These are phyloP conservation scores for Anaeromyces robustus DNA, from an alignment of 192 early-diverging fungal species.

Conservation along the genomic window DNA sequence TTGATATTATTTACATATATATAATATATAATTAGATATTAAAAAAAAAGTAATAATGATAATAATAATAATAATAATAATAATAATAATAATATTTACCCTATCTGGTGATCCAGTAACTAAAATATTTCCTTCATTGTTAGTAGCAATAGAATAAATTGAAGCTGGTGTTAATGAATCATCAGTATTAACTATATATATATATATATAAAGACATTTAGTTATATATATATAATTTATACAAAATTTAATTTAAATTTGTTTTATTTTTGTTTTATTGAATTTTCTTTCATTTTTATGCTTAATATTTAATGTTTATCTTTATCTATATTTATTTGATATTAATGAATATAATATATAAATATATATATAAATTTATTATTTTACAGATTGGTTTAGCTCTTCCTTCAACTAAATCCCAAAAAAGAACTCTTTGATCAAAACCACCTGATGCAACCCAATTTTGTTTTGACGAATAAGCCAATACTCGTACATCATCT, in stretches of 20 bases:
- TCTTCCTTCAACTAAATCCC: conserved; percentile 64
- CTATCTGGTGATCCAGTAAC: conserved; percentile 90
- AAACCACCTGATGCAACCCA: conserved; percentile 85
- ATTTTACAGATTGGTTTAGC: conserved; percentile 18
- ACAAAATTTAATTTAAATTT: too few relatives aligned
- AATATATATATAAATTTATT: conserved; percentile 1
- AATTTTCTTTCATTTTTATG: too few relatives aligned
- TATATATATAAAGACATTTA: too few relatives aligned
- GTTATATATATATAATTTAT: too few relatives aligned
- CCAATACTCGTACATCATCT: conserved; percentile 85
- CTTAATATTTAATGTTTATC: too few relatives aligned
- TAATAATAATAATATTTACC: conserved; percentile 8
- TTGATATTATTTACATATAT: too few relatives aligned
- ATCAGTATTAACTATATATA: conserved; percentile 6
- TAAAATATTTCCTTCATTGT: conserved; percentile 57
- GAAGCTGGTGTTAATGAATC: conserved; percentile 47
- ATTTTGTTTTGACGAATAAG: conserved; percentile 47
- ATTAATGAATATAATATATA: neutral
- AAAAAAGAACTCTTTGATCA: conserved; percentile 72
- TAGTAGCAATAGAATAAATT: conserved; percentile 77
- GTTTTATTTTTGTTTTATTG: too few relatives aligned
- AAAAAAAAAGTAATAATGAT: too few relatives aligned
- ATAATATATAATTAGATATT: too few relatives aligned
- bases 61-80: too few relatives aligned
- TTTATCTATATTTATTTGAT: conserved; percentile 8